Base-by-base conservation (phyloP, 768 basidiomycete species). In the Suillus fuscotomentosus region DNA sequence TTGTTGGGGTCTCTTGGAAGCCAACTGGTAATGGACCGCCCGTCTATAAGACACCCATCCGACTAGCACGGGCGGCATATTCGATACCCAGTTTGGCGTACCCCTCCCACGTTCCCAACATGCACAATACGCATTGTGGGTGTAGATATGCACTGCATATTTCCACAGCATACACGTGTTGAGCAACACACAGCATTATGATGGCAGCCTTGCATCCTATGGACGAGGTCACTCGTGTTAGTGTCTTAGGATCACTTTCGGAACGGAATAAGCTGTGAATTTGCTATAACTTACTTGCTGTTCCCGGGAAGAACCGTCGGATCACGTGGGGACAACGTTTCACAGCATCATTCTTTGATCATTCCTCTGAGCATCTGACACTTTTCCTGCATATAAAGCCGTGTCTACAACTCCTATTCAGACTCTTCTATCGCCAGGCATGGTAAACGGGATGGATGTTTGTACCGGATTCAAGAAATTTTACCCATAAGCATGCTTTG, bases 401-500 rank as follows among this genome's bases (percentile, higher is more conserved):
- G 60, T 72, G 68, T 70, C 70, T 67, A 55, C 68, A 20, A 69
- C 63, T 3, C 57, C 71, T 24, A 69, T 62, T 13, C 63, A 63
- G 38, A 65, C 68, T 13, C 60, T 51, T 0, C 13, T 60, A 38
- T 27, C 60, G 24, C 41, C 34, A 34, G 8, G 57, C 62, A 22
- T 62, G 64, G 38, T 5, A 65, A 54, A 63, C 68, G 72, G 39
- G 67, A 65, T 1, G 59, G 5, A 53, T 48, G 22, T 22, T 14
- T 22, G 47, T 8, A 50, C 48, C 64, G 83, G 88, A 60, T 83
- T 84, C 75, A 96, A 97, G 79, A 97, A 97, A 90, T 97, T 99
- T 99, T 74, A 82, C 93, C 1, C 95, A 99, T 76, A 97, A 99
- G 75, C 97, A 97, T 72, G 85, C 88, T 2, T 75, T 97, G 31